Conservation (phyloP, 441 rosid species). For the Syzygium syzygioides region DNA sequence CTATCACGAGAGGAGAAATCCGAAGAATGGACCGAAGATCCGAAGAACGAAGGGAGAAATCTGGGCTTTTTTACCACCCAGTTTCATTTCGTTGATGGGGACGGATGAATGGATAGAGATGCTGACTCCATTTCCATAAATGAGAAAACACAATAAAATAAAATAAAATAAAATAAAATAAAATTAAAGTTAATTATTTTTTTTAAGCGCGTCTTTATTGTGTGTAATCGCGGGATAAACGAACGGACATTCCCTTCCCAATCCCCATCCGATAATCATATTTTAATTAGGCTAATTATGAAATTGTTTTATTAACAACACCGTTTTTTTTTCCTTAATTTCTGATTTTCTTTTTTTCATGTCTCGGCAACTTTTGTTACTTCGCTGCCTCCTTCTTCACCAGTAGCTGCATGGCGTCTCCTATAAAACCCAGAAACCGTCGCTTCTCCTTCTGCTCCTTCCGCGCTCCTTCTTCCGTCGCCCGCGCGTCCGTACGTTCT, state of each 20-base stretch:
- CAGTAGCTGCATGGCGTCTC: not conserved
- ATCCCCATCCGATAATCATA: not conserved
- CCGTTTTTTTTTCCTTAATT: not conserved
- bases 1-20: not conserved
- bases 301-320: not conserved
- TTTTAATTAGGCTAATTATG: not conserved
- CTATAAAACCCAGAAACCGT: not conserved
- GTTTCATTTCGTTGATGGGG: not conserved
- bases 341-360: not conserved
- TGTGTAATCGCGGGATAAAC: not conserved
- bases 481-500: not conserved
- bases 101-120: not conserved
- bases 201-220: not conserved
- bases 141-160: not conserved
- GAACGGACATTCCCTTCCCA: not conserved
- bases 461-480: not conserved
- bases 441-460: not conserved
- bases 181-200: accelerated
- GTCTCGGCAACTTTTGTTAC: not conserved
- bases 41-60: not conserved
- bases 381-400: not conserved
- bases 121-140: not conserved
- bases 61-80: not conserved
- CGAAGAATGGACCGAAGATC: not conserved
- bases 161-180: too few relatives aligned